Conservation (phyloP, 345 rosid species). For the Eucalyptus microcorys region DNA sequence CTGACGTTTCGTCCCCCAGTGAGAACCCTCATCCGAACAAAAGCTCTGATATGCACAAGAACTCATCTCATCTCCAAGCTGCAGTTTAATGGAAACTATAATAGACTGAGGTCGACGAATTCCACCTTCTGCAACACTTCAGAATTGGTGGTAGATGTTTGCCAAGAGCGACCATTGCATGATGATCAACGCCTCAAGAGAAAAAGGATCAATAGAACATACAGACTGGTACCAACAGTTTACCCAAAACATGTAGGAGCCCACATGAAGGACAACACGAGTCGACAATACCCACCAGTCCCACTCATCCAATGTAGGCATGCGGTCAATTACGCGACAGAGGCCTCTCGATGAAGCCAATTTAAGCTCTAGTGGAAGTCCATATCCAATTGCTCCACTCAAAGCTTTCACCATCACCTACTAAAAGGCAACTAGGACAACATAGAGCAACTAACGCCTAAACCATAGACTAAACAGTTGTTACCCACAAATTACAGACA, state of each 20-base stretch:
- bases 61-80: neutral
- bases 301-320: neutral
- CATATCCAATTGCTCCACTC: neutral
- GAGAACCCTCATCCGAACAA: neutral
- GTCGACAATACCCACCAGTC: neutral
- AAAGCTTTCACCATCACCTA: neutral
- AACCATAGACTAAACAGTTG: neutral
- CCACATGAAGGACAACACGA: neutral
- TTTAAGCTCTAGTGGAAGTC: neutral
- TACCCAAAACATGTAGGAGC: neutral
- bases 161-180: neutral
- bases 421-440: neutral
- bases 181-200: neutral
- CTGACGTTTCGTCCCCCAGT: neutral
- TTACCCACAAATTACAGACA: neutral
- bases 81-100: neutral
- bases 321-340: neutral
- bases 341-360: neutral
- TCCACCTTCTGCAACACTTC: neutral
- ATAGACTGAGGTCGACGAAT: neutral
- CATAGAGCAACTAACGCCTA: neutral
- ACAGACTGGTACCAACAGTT: neutral
- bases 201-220: neutral
- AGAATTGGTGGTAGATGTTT: neutral
- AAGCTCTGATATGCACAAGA: neutral